Base-by-base conservation (phyloP, 441 rosid species). In the Adansonia rubrostipa region DNA sequence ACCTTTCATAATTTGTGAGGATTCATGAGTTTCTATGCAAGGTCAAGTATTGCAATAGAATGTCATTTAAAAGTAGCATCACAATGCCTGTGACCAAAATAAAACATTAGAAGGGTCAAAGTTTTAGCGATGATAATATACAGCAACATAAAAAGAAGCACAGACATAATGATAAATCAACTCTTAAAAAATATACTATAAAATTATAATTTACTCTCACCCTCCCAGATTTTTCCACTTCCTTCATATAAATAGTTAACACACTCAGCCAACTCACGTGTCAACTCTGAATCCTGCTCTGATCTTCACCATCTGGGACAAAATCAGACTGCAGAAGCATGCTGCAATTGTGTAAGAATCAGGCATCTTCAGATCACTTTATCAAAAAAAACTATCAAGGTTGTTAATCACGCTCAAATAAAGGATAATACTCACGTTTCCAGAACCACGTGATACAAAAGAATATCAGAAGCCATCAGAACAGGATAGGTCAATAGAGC, bases 201-300 rank as follows among this genome's bases (percentile, higher is more conserved):
- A 57, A 28, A 28, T 28, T 57, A 56, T n/a, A 54, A 47, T 11
- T 14, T 3, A 8, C 77, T 58, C 85, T 80, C 83, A 93, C 98
- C 95, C 97, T 83, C 98, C 98, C 81, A 96, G 87, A 76, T 93
- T 96, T 83, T 96, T 96, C 99, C 98, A 93, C 87, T 93, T 96
- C 85, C 93, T 90, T 83, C 99, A 84, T 93, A 95, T 79, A 92
- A 81, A 75, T 80, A 75, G 84, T 95, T 95, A 74, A 92, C 83
- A 67, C 97, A 92, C 78, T 90, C 95, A 54, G 97, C 97, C 77
- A 93, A 71, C 76, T 95, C 95, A 40, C 97, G 92, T 5, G 97
- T 89, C 89, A 95, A 89, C 86, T 95, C 98, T 78, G 93, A 76
- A 79, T 95, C 98, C 84, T 92, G 99, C 88, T 92, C 87, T 95